Conservation (phyloP, 2,329 filamentous ascomycete species). For the Neocucurbitaria cava region DNA sequence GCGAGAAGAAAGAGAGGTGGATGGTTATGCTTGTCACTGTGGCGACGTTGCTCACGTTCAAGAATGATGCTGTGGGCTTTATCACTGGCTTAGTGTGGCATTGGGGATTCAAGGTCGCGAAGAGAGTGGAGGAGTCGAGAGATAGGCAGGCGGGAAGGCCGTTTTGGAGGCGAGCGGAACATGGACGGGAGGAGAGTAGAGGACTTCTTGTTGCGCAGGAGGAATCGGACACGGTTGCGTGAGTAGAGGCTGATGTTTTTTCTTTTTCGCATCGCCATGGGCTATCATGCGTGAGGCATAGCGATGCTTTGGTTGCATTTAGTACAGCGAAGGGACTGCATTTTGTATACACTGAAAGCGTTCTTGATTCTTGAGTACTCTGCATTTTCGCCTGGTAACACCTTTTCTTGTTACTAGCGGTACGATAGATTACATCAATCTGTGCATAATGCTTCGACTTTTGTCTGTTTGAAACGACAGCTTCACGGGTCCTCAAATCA, state of each 20-base stretch:
- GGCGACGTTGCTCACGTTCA: constrained; percentile 81
- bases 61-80: constrained; percentile 90
- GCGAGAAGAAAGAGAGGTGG: constrained; percentile 78
- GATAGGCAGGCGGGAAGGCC: constrained; percentile 20
- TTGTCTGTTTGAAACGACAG: no score
- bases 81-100: constrained; percentile 81
- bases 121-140: constrained; percentile 32
- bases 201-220: constrained; percentile 32
- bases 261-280: not conserved
- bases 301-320: not conserved
- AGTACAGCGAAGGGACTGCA: not conserved
- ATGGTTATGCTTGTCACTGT: constrained; percentile 90
- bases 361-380: not conserved
- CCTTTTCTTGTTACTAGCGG: no score
- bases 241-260: constrained; percentile 3
- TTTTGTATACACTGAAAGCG: not conserved
- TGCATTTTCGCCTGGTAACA: no score
- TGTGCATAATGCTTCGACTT: no score
- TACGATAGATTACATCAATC: no score
- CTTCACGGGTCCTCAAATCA: no score
- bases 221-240: constrained; percentile 37
- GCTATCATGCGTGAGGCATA: not conserved
- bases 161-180: constrained; percentile 33
- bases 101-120: constrained; percentile 62
- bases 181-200: constrained; percentile 28